Percentiles rank a stretch among this genome's conserved stretches.
Evolutionary conservation across 1,139 yeast genomes (phyloP).

Genomic region (Yamadazyma triangularis): DNA sequence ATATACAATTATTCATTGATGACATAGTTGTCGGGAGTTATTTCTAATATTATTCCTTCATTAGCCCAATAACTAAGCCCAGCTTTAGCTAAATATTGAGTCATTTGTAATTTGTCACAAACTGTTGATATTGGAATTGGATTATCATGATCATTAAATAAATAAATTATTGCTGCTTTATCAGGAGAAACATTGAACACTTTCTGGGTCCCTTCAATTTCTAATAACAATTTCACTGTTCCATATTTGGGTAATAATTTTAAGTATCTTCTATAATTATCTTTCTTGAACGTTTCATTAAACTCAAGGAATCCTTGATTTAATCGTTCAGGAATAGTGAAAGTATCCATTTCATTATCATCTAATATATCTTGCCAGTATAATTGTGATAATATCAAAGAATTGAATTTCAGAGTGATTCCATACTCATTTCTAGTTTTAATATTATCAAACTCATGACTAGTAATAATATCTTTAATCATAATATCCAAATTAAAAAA

Average conservation of each 20-base stretch:
- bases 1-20: constrained; percentile 13
- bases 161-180: constrained; percentile 59
- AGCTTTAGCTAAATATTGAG: constrained; percentile 30
- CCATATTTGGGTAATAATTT: constrained; percentile 61
- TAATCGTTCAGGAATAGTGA: constrained; percentile 45
- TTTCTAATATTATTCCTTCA: constrained; percentile 40
- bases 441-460: constrained; percentile 22
- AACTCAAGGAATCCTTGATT: constrained; percentile 37
- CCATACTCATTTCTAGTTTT: too few species aligned
- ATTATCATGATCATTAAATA: constrained; percentile 41
- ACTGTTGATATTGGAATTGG: constrained; percentile 18
- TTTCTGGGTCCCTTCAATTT: constrained; percentile 17
- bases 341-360: constrained; percentile 28
- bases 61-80: constrained; percentile 56
- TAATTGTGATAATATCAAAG: constrained; percentile 39
- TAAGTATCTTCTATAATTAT: constrained; percentile 57
- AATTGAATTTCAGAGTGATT: constrained; percentile 20
- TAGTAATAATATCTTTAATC: constrained; percentile 70
- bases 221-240: constrained; percentile 52
- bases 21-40: constrained; percentile 23
- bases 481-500: constrained; percentile 75
- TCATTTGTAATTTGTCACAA: constrained; percentile 27
- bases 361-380: constrained; percentile 50
- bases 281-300: constrained; percentile 30
- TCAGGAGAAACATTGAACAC: constrained; percentile 58